A percentile compares a stretch with the other conserved stretches of the same genome.
phyloP scores from a whole-genome alignment of 257 asterid genomes.

The Plantago major region DNA sequence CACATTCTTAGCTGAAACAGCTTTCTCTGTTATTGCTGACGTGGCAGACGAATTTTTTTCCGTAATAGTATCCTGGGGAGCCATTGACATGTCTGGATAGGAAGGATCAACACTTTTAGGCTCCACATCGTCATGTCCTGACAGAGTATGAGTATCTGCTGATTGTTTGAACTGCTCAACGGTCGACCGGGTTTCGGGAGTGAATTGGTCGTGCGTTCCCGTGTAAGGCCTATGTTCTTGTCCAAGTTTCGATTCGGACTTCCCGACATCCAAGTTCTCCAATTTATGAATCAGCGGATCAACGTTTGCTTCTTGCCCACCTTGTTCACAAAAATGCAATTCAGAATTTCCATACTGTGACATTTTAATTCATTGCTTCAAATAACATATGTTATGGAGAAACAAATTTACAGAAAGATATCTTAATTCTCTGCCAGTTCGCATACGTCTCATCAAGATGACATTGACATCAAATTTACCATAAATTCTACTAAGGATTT shows the following conservation, averaged over 20 bases:
- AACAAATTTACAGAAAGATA: too few relatives aligned
- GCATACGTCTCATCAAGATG: too few relatives aligned
- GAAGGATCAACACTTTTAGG: slow-evolving; percentile 26
- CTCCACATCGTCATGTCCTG: slow-evolving; percentile 6
- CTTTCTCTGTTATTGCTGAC: slow-evolving; percentile 34
- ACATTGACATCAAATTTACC: too few relatives aligned
- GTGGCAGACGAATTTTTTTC: slow-evolving; percentile 39
- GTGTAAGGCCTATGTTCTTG: slow-evolving; percentile 18
- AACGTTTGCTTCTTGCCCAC: slow-evolving; percentile 41
- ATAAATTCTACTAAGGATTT: too few relatives aligned
- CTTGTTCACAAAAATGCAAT: slow-evolving; percentile 21
- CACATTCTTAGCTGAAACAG: slow-evolving; percentile 39
- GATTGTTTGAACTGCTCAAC: not conserved
- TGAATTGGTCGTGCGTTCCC: slow-evolving; percentile 57
- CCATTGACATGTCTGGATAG: slow-evolving; percentile 22
- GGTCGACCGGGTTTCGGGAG: slow-evolving; percentile 27
- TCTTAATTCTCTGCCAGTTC: too few relatives aligned
- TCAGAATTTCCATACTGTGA: too few relatives aligned
- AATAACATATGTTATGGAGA: too few relatives aligned
- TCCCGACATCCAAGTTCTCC: slow-evolving; percentile 27
- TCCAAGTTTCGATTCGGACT: slow-evolving; percentile 1
- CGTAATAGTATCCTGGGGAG: slow-evolving; percentile 29
- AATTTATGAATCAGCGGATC: slow-evolving; percentile 40
- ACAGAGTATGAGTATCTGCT: not conserved
- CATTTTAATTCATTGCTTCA: too few relatives aligned